A percentile compares a stretch with the other conserved stretches of the same genome.
These are phyloP conservation scores for Lepidium didymum DNA, from an alignment of 345 rosid species.

Conservation along the genomic window DNA sequence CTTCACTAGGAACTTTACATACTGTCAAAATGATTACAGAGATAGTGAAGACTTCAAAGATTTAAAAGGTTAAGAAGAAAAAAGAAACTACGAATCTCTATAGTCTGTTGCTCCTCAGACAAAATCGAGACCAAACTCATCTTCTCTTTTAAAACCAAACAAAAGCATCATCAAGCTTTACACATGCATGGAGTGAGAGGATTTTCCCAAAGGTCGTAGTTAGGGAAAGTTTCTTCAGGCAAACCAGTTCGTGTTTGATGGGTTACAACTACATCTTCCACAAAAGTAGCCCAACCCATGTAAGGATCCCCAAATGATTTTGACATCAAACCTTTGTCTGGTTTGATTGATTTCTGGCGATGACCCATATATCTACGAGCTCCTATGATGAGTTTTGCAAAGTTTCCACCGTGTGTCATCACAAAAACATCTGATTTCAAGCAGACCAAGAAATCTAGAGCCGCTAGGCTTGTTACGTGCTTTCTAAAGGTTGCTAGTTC, in stretches of 20 bases:
- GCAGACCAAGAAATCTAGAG: slow-evolving; percentile 95
- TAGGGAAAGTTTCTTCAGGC: slow-evolving; percentile 99
- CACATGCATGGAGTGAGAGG: slow-evolving; percentile 99
- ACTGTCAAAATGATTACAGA: slow-evolving; percentile 29
- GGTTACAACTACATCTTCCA: slow-evolving; percentile 88
- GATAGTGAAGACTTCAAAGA: background rate
- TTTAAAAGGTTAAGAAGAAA: background rate
- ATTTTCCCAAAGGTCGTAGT: slow-evolving; percentile 99
- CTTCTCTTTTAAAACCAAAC: background rate
- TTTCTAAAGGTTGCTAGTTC: slow-evolving; percentile 79
- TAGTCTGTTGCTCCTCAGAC: slow-evolving; percentile 23
- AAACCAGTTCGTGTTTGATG: slow-evolving; percentile 96
- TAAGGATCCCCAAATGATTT: slow-evolving; percentile 98
- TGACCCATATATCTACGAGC: slow-evolving; percentile 97
- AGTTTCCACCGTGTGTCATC: slow-evolving; percentile 99
- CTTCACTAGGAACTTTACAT: slow-evolving; percentile 27
- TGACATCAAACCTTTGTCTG: slow-evolving; percentile 98
- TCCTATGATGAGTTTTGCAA: slow-evolving; percentile 94
- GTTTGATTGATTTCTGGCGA: slow-evolving; percentile 88
- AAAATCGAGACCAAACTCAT: slow-evolving; percentile 25
- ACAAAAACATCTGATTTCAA: slow-evolving; percentile 96
- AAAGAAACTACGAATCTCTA: slow-evolving; percentile 20
- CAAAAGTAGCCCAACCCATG: slow-evolving; percentile 98
- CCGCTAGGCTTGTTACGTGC: slow-evolving; percentile 98
- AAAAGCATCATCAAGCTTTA: slow-evolving; percentile 60